phyloP scores from a whole-genome alignment of 768 basidiomycete genomes.

The Boletus vermiculosoides region DNA sequence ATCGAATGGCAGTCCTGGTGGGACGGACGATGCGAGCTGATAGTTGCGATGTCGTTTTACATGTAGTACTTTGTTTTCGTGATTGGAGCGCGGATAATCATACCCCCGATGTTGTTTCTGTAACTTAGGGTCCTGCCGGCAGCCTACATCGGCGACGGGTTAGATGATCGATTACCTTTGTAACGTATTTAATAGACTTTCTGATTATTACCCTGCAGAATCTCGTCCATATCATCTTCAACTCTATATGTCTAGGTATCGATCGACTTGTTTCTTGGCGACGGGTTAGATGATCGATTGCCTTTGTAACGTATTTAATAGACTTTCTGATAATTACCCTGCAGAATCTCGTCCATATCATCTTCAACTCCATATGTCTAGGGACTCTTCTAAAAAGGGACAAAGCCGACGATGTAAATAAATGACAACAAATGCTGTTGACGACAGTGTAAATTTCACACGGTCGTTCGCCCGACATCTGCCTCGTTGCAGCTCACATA shows the following conservation, averaged over 20 bases:
- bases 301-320: not conserved
- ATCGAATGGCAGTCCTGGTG: conserved; percentile 36
- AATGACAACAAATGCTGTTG: conserved; percentile 18
- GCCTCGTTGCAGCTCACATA: conserved; percentile 26
- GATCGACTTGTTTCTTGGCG: not conserved
- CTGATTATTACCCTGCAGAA: not conserved
- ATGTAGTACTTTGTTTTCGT: not conserved
- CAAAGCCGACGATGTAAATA: conserved; percentile 7
- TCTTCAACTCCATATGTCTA: no score
- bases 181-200: not conserved
- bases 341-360: no score
- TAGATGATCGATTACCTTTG: not conserved
- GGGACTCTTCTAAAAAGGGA: not conserved
- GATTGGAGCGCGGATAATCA: not conserved
- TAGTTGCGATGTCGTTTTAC: not conserved
- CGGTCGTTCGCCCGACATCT: conserved; percentile 18
- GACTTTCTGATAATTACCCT: not conserved
- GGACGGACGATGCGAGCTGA: conserved; percentile 39
- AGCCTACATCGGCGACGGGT: not conserved
- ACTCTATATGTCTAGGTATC: no score
- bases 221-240: no score
- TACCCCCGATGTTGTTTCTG: not conserved
- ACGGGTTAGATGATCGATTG: not conserved
- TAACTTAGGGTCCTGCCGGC: no score
- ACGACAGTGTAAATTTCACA: conserved; percentile 20